Percentiles rank a stretch among this genome's conserved stretches.
Evolutionary conservation across 2,329 filamentous ascomycete species (phyloP).

Genomic region (Fusarium oxysporum): DNA sequence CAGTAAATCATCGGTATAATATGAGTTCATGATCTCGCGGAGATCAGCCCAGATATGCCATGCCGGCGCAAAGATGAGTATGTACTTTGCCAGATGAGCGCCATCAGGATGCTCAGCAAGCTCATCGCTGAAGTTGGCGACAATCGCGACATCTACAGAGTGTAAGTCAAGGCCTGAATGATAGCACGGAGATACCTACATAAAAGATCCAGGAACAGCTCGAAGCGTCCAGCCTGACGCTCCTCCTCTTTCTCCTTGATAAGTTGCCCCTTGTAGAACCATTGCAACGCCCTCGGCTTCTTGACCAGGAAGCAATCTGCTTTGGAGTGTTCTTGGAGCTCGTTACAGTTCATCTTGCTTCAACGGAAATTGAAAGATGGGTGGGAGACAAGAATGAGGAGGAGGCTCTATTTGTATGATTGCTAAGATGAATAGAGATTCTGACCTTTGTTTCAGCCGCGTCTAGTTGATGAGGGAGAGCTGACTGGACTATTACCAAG

Average conservation of each 20-base stretch:
- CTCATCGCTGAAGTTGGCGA: slow-evolving; percentile 63
- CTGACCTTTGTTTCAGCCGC: slow-evolving; percentile 13
- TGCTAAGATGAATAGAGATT: background rate
- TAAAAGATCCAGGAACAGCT: slow-evolving; percentile 62
- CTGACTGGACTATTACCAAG: slow-evolving; percentile 43
- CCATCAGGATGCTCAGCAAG: slow-evolving; percentile 59
- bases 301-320: slow-evolving; percentile 52
- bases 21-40: slow-evolving; percentile 64
- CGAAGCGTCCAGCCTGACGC: slow-evolving; percentile 59
- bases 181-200: slow-evolving; percentile 46
- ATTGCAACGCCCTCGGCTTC: slow-evolving; percentile 56
- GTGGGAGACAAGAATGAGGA: background rate
- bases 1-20: slow-evolving; percentile 62
- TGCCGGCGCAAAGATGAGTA: slow-evolving; percentile 60
- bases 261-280: slow-evolving; percentile 57
- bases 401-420: slow-evolving; percentile 1
- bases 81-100: slow-evolving; percentile 58
- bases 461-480: slow-evolving; percentile 22
- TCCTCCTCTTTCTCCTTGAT: slow-evolving; percentile 57
- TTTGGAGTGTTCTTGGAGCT: slow-evolving; percentile 48
- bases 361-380: background rate
- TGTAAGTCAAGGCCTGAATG: background rate
- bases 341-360: slow-evolving; percentile 52
- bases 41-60: slow-evolving; percentile 64
- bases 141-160: slow-evolving; percentile 55